phyloP scores from a whole-genome alignment of 2,329 filamentous ascomycete genomes.

The Neoscytalidium dimidiatum region DNA sequence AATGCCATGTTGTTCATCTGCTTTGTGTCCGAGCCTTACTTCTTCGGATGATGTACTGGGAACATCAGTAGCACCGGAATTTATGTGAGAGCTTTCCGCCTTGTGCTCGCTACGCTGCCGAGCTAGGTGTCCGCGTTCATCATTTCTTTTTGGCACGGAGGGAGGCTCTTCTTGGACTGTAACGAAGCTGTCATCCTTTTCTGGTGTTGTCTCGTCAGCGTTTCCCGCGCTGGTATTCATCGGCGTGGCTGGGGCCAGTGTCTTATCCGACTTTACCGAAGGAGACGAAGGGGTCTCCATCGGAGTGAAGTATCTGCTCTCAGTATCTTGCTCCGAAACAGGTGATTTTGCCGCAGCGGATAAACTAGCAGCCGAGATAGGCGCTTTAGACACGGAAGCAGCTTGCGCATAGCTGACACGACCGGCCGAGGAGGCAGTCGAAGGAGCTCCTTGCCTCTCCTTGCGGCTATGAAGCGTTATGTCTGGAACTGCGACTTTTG shows the following conservation, averaged over 20 bases:
- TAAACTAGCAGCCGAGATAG: not conserved
- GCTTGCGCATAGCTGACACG: constrained; percentile 14
- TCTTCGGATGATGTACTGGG: not conserved
- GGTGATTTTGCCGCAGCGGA: not conserved
- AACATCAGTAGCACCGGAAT: not conserved
- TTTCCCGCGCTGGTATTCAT: not conserved
- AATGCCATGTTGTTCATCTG: not conserved
- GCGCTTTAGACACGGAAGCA: not conserved
- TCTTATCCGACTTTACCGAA: not conserved
- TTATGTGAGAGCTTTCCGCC: not conserved
- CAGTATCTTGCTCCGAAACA: not conserved
- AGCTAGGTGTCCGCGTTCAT: too few species aligned
- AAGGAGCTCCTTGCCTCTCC: not conserved
- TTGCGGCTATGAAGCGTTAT: constrained; percentile 7
- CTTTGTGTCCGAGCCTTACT: not conserved
- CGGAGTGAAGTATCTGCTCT: constrained; percentile 9
- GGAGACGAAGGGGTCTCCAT: not conserved
- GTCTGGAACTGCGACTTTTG: not conserved
- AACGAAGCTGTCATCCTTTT: constrained; percentile 16
- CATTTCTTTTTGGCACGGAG: not conserved
- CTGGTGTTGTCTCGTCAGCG: not conserved
- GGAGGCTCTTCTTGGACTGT: constrained; percentile 5
- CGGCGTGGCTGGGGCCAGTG: not conserved
- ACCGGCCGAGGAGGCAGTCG: not conserved
- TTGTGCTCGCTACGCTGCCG: not conserved